A percentile compares a stretch with the other conserved stretches of the same genome.
These are phyloP conservation scores for Eragrostis tef DNA, from an alignment of 202 grass and related monocot genomes.

Conservation along the genomic window DNA sequence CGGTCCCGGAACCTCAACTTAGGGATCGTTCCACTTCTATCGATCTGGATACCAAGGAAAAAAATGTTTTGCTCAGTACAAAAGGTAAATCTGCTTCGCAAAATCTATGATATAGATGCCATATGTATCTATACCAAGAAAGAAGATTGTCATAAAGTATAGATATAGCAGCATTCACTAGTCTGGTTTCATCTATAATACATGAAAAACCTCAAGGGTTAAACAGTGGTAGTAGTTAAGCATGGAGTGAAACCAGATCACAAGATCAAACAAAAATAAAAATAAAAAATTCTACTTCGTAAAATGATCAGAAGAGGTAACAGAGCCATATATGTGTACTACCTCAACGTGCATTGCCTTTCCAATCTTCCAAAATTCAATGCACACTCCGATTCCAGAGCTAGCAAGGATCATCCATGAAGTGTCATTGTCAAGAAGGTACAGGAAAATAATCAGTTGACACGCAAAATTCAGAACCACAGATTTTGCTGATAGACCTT, in stretches of 20 bases:
- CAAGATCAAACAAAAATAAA: background rate
- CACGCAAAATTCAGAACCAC: constrained; percentile 93
- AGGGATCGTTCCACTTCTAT: constrained; percentile 89
- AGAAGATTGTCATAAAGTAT: constrained; percentile 28
- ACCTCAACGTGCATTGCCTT: constrained; percentile 99
- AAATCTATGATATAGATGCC: constrained; percentile 17
- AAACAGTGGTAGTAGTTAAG: constrained; percentile 1
- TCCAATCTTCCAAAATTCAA: constrained; percentile 99
- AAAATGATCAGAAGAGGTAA: background rate
- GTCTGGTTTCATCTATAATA: background rate
- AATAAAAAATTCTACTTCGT: background rate
- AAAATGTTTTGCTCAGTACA: background rate
- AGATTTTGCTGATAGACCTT: constrained; percentile 98
- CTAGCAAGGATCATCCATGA: constrained; percentile 99
- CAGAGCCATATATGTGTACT: constrained; percentile 37
- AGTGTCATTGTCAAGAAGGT: constrained; percentile 97
- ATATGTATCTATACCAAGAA: constrained; percentile 22
- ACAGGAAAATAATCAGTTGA: constrained; percentile 91
- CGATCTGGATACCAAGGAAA: constrained; percentile 60
- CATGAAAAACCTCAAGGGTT: background rate
- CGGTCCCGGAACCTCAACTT: constrained; percentile 82
- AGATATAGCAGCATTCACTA: background rate
- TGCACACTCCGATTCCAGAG: constrained; percentile 91
- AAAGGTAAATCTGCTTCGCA: background rate
- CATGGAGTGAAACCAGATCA: constrained; percentile 15